These are phyloP conservation scores for Aegilops bicornis DNA, from an alignment of 176 grass and related monocot species.

Conservation along the genomic window DNA sequence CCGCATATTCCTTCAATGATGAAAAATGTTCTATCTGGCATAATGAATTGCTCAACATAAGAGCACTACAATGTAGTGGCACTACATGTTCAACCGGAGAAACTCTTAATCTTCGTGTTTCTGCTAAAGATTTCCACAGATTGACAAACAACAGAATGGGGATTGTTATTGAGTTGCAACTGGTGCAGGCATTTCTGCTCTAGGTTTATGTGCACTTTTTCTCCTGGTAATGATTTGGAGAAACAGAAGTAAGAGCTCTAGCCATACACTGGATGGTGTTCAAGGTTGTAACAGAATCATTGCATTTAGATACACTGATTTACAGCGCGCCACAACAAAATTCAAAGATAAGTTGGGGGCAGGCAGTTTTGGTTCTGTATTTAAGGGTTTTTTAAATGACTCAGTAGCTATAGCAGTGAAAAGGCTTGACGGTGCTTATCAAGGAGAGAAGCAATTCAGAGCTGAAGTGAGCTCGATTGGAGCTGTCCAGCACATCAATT, in stretches of 20 bases:
- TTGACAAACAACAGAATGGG: not conserved
- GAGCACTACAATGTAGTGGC: not conserved
- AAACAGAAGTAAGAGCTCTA: not conserved
- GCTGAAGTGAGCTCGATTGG: slow-evolving; percentile 36
- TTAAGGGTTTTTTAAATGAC: slow-evolving; percentile 35
- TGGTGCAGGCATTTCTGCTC: not conserved
- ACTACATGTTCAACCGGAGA: not conserved
- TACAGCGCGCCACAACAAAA: slow-evolving; percentile 34
- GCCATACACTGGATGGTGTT: not conserved
- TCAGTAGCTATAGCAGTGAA: slow-evolving; percentile 37
- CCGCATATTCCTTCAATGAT: slow-evolving; percentile 10
- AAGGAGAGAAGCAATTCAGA: slow-evolving; percentile 36
- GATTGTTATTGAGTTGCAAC: slow-evolving; percentile 1
- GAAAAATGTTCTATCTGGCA: slow-evolving; percentile 31
- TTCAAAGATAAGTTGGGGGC: slow-evolving; percentile 40
- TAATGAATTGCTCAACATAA: slow-evolving; percentile 37
- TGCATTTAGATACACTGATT: slow-evolving; percentile 34
- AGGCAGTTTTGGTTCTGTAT: slow-evolving; percentile 52
- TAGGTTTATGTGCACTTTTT: not conserved
- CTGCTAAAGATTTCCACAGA: slow-evolving; percentile 36
- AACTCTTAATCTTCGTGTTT: slow-evolving; percentile 51
- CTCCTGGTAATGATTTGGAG: slow-evolving; percentile 2
- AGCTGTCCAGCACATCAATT: slow-evolving; percentile 55
- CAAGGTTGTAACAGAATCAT: not conserved
- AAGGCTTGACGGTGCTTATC: slow-evolving; percentile 12